Evolutionary conservation across 176 grass and related monocot genomes (phyloP).

Genomic region (Chrysopogon serrulatus): DNA sequence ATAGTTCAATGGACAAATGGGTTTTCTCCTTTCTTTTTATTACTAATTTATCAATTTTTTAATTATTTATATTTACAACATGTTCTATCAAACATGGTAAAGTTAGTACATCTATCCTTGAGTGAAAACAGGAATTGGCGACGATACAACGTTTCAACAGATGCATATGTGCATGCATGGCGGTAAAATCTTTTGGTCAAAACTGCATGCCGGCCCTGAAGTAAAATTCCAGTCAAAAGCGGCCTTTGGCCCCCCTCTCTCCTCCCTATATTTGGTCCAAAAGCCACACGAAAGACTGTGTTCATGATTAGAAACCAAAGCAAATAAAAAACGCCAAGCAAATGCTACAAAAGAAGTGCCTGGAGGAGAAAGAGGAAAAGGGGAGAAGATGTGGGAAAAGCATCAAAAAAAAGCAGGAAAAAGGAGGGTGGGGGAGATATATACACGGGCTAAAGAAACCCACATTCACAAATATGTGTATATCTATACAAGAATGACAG

Average conservation of each 20-base stretch:
- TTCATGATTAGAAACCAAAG: conserved; percentile 51
- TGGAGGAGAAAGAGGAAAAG: conserved; percentile 23
- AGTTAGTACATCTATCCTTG: too few species aligned
- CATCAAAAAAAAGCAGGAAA: conserved; percentile 10
- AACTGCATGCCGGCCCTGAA: neutral
- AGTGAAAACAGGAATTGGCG: neutral
- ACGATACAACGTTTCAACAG: neutral
- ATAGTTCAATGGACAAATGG: too few species aligned
- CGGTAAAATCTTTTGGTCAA: neutral
- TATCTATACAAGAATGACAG: neutral
- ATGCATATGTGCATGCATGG: neutral
- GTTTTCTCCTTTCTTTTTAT: neutral
- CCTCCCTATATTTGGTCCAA: conserved; percentile 36
- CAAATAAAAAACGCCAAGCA: conserved; percentile 37
- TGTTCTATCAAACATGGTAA: neutral
- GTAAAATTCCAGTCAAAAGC: conserved; percentile 31
- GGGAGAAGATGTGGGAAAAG: conserved; percentile 25
- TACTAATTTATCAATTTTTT: neutral
- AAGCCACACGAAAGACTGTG: conserved; percentile 46
- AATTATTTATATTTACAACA: neutral
- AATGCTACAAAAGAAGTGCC: conserved; percentile 64
- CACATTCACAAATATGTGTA: neutral
- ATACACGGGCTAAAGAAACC: neutral
- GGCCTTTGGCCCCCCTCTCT: conserved; percentile 17
- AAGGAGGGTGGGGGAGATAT: fast-evolving